Evolutionary conservation across 768 basidiomycete species (phyloP), one percentile per base, ranked within the genome.

Genomic region (Gautieria morchelliformis): DNA sequence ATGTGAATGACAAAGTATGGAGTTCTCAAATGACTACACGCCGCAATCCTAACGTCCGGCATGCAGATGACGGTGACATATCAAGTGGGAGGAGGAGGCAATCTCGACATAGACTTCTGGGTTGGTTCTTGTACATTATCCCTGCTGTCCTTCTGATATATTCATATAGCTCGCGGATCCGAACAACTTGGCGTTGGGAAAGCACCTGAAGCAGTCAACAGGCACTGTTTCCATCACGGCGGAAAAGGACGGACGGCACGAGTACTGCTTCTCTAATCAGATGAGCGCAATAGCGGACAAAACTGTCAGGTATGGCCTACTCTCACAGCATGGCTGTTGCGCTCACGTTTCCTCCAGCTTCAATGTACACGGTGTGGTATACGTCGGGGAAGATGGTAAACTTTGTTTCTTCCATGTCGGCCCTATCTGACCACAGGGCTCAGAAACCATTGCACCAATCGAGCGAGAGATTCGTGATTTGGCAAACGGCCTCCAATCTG

Each of bases 231-330:
- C 91, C 32, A 83, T 95, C 62, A 95, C 92, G 11, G 93, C 93
- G 20, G 82, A 85, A 59, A 80, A 76, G 65, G 88, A 96, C 63
- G 96, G 96, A 0, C 76, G 91, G 50, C 83, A 93, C 67, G 87
- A 92, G 64, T 96, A 97, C 66, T 99, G 96, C 73, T 99, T 98
- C 79, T 95, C 93, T 32, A 99, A 99, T 69, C 91, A 93, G 70
- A 97, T 98, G 95, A 93, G 89, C 65, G 84, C 92, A 27, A 86
- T 97, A 65, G 87, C 93, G 47, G 92, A 96, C 74, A 98, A 99
- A 72, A 83, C 89, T 63, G 84, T 98, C 67, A 93, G 88, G 93
- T 93, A 65, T 62, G 78, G 68, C 5, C 51, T 24, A 27, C 20
- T 32, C 24, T 10, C 30, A 6, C 44, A 40, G 17, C 44, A 27